Conservation (phyloP, 2,329 filamentous ascomycete species). For the Byssoonygena ceratinophila region DNA sequence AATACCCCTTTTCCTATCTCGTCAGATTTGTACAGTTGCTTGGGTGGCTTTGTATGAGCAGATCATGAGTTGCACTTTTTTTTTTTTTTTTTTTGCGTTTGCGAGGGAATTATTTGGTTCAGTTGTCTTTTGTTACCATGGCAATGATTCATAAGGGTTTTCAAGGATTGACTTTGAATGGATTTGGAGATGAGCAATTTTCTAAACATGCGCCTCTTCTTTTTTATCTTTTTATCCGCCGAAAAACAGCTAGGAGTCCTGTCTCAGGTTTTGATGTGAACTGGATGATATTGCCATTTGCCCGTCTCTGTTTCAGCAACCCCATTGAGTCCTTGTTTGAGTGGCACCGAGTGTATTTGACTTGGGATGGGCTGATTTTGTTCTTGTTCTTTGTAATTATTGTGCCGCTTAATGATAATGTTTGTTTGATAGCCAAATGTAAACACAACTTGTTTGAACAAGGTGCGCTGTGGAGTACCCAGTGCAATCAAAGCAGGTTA, state of each 20-base stretch:
- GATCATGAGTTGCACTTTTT: neutral
- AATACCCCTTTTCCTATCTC: neutral
- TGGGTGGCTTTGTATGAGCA: neutral
- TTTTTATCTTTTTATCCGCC: neutral
- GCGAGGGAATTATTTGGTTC: neutral
- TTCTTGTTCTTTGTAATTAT: neutral
- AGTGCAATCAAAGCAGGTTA: neutral
- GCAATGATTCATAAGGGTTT: neutral
- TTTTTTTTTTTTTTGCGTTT: neutral
- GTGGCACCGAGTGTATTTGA: neutral
- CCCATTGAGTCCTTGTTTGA: neutral
- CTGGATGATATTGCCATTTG: no score
- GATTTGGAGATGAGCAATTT: neutral
- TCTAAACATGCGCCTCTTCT: neutral
- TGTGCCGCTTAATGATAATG: slow-evolving; percentile 2
- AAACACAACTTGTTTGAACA: no score
- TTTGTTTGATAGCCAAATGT: slow-evolving; percentile 2
- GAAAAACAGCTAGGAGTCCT: no score
- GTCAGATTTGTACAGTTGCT: neutral
- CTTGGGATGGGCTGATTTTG: neutral
- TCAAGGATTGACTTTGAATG: neutral
- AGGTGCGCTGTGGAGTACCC: no score
- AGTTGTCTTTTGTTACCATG: neutral
- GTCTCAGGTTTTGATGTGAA: neutral
- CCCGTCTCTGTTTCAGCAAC: no score